Conservation (phyloP, 2,329 filamentous ascomycete species). For the Lizonia empirigonia region DNA sequence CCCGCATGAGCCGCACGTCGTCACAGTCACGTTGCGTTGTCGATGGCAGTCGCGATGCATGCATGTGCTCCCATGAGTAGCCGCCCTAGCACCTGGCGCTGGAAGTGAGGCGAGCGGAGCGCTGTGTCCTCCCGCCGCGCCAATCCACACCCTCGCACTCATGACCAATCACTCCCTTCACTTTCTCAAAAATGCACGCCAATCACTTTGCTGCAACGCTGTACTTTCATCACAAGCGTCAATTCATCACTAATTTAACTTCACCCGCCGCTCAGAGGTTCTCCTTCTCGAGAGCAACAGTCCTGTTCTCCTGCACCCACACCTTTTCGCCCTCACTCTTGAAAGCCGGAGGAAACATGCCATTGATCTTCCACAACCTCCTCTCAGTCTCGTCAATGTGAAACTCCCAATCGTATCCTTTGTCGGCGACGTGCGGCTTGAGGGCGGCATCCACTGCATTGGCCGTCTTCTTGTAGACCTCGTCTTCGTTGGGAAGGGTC, state of each 20-base stretch:
- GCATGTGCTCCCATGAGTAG: slow-evolving; percentile 12
- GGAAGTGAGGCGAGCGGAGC: too few species aligned
- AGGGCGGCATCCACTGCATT: slow-evolving; percentile 38
- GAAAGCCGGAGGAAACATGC: slow-evolving; percentile 44
- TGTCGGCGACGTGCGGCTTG: slow-evolving; percentile 49
- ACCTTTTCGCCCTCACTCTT: slow-evolving; percentile 40
- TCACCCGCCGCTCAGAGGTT: not conserved
- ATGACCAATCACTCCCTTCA: slow-evolving; percentile 2
- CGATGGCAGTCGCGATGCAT: slow-evolving; percentile 26
- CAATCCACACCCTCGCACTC: slow-evolving; percentile 6
- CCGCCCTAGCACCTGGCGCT: slow-evolving; percentile 9
- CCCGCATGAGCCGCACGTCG: slow-evolving; percentile 27
- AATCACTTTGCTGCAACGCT: slow-evolving; percentile 15
- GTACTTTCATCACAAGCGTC: too few species aligned
- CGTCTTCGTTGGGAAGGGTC: slow-evolving; percentile 24
- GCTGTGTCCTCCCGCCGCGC: too few species aligned
- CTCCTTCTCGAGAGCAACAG: slow-evolving; percentile 2
- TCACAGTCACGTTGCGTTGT: slow-evolving; percentile 21
- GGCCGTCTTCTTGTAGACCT: slow-evolving; percentile 10
- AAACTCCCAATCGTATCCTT: slow-evolving; percentile 53
- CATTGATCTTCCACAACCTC: slow-evolving; percentile 53
- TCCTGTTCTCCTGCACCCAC: slow-evolving; percentile 36
- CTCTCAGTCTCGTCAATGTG: slow-evolving; percentile 53
- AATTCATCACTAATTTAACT: too few species aligned
- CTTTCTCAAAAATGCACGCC: slow-evolving; percentile 9